Percentiles rank a stretch among this genome's conserved stretches.
These are phyloP conservation scores for Tritrichomonas foetus DNA, from an alignment of 208 protist species.

Conservation along the genomic window DNA sequence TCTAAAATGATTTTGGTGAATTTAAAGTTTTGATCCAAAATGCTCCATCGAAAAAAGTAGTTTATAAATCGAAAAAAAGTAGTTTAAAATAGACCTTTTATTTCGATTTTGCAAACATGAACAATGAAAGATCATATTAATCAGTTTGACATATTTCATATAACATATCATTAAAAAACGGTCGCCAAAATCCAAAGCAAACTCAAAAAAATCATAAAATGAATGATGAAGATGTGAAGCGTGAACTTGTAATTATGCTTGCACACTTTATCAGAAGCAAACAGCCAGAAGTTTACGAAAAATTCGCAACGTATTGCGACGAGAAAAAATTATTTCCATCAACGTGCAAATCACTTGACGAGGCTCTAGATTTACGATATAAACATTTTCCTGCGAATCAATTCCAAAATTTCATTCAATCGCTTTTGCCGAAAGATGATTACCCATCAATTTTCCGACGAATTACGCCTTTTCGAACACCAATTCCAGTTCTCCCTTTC, in stretches of 20 bases:
- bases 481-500: neutral
- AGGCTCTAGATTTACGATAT: neutral
- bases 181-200: too few relatives aligned
- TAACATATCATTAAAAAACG: too few relatives aligned
- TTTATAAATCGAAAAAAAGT: too few relatives aligned
- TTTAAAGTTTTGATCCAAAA: too few relatives aligned
- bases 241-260: neutral
- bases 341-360: neutral
- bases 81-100: too few relatives aligned
- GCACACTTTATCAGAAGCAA: neutral
- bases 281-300: neutral
- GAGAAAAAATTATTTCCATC: neutral
- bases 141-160: too few relatives aligned
- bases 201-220: too few relatives aligned
- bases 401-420: neutral
- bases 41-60: too few relatives aligned
- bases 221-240: neutral
- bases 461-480: neutral
- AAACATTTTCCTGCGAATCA: neutral
- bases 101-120: too few relatives aligned
- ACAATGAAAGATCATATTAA: too few relatives aligned
- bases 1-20: too few relatives aligned
- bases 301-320: neutral
- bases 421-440: slow-evolving; percentile 8
- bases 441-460: slow-evolving; percentile 4